phyloP scores from a whole-genome alignment of 192 early-diverging fungal species.

The Chytriomyces sp. region DNA sequence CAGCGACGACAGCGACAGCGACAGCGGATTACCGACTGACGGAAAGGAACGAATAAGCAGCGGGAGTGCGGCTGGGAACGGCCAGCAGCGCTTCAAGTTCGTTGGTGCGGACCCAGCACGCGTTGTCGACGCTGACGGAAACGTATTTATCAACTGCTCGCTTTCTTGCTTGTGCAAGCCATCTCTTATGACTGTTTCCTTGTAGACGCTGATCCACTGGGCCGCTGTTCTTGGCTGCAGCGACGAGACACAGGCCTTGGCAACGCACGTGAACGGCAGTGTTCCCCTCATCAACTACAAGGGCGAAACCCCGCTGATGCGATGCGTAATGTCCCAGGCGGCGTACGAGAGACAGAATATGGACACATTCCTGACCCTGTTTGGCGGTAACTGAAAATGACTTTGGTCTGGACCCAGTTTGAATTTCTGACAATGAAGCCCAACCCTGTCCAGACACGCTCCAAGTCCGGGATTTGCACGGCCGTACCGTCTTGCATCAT shows the following conservation, averaged over 20 bases:
- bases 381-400: constrained; percentile 57
- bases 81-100: not conserved
- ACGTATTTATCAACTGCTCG: no score
- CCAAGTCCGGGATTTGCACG: constrained; percentile 64
- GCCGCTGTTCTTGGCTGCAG: constrained; percentile 84
- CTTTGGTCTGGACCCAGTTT: no score
- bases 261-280: constrained; percentile 75
- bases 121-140: no score
- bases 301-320: constrained; percentile 89
- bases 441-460: not conserved
- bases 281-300: constrained; percentile 66
- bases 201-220: constrained; percentile 91
- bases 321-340: constrained; percentile 83
- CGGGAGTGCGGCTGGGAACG: not conserved
- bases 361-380: constrained; percentile 69
- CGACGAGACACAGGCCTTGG: constrained; percentile 72
- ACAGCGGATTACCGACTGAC: not conserved
- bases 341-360: constrained; percentile 85
- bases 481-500: constrained; percentile 93
- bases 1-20: no score
- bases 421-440: not conserved
- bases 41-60: not conserved
- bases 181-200: not conserved
- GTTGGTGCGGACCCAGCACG: not conserved
- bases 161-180: no score